These are phyloP conservation scores for Yarrowia galli DNA, from an alignment of 1,139 yeast species.

Conservation along the genomic window DNA sequence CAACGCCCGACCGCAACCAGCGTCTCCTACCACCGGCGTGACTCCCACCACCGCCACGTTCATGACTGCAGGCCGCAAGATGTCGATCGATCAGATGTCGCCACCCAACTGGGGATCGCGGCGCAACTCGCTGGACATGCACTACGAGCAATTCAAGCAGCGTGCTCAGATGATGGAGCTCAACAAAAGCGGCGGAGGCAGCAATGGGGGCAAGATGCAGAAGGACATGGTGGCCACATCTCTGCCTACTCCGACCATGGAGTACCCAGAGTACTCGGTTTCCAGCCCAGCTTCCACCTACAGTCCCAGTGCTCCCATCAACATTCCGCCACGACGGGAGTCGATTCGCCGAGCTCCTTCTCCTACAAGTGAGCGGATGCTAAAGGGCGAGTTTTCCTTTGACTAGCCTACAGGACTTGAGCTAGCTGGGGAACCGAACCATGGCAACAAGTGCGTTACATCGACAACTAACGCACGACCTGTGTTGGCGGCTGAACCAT, in stretches of 20 bases:
- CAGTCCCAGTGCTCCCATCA: slow-evolving; percentile 36
- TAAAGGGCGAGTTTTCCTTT: slow-evolving; percentile 37
- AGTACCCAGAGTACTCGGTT: slow-evolving; percentile 33
- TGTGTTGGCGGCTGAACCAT: slow-evolving; percentile 18
- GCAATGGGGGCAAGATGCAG: not conserved
- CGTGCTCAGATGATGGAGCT: slow-evolving; percentile 24
- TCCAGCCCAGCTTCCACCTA: slow-evolving; percentile 3
- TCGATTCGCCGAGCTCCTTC: slow-evolving; percentile 22
- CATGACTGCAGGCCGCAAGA: slow-evolving; percentile 36
- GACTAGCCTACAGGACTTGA: not conserved
- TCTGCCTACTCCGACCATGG: slow-evolving; percentile 19
- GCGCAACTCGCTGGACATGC: slow-evolving; percentile 36
- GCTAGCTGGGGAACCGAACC: too few relatives aligned
- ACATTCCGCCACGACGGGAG: slow-evolving; percentile 30
- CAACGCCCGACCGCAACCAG: slow-evolving; percentile 15
- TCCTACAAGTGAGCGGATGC: slow-evolving; percentile 33
- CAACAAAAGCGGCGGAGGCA: not conserved
- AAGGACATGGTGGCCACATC: slow-evolving; percentile 4
- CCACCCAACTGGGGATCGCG: slow-evolving; percentile 35
- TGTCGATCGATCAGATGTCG: slow-evolving; percentile 28
- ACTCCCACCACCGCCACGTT: slow-evolving; percentile 37
- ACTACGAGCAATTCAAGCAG: slow-evolving; percentile 36
- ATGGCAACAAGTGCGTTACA: too few relatives aligned
- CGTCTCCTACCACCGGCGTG: slow-evolving; percentile 26
- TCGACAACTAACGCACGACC: too few relatives aligned